phyloP scores from a whole-genome alignment of 257 asterid genomes.

The Euphrasia confusa region DNA sequence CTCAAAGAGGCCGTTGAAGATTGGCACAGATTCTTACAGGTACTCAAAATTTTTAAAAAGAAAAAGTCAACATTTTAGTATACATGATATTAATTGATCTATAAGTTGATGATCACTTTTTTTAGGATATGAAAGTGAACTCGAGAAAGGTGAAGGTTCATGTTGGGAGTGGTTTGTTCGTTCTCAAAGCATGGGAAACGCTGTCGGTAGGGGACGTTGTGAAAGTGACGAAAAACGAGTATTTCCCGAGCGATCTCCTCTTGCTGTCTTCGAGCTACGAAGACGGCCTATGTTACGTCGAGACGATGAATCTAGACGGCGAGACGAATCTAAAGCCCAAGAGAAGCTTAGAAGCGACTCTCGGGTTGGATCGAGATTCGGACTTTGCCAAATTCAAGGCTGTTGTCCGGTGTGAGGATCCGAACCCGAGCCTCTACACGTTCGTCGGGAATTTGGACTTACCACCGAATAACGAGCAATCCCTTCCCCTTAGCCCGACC shows the following conservation, averaged over 20 bases:
- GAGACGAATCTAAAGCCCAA: conserved; percentile 56
- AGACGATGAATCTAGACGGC: conserved; percentile 67
- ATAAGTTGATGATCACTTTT: not conserved
- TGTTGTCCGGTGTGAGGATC: conserved; percentile 50
- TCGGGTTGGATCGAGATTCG: conserved; percentile 32
- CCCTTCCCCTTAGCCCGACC: conserved; percentile 34
- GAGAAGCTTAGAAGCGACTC: conserved; percentile 45
- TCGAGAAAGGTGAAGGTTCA: conserved; percentile 50
- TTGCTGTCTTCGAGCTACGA: conserved; percentile 50
- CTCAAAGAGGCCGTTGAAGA: conserved; percentile 64
- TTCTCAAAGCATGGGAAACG: conserved; percentile 38
- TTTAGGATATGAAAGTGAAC: conserved; percentile 57
- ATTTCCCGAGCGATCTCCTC: conserved; percentile 58
- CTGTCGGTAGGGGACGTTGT: conserved; percentile 55
- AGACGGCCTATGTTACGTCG: conserved; percentile 64
- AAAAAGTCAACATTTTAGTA: no score
- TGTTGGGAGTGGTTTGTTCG: conserved; percentile 37
- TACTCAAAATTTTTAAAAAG: not conserved
- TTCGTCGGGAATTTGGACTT: conserved; percentile 52
- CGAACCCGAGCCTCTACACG: conserved; percentile 61
- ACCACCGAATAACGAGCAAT: conserved; percentile 1
- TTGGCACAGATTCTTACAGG: conserved; percentile 63
- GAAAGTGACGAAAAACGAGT: conserved; percentile 48
- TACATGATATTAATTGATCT: no score
- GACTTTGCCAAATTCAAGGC: conserved; percentile 35